These are phyloP conservation scores for Planoprotostelium fungivorum DNA, from an alignment of 78 protist species.

Conservation along the genomic window DNA sequence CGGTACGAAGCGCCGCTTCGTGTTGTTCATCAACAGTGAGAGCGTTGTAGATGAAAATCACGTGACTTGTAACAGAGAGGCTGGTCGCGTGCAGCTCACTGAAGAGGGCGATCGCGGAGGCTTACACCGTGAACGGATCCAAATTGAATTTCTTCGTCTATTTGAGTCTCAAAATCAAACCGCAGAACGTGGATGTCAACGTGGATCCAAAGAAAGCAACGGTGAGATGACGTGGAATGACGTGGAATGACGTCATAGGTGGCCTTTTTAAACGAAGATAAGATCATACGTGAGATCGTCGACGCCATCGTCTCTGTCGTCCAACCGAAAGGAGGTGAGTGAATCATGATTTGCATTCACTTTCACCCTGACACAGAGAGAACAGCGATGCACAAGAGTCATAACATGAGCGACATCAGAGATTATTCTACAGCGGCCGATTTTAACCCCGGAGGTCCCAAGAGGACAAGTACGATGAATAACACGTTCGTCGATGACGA, in stretches of 20 bases:
- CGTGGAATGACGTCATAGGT: neutral
- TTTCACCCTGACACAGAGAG: no score
- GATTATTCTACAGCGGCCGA: no score
- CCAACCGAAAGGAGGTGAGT: neutral
- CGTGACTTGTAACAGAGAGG: constrained; percentile 33
- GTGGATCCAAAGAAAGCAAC: constrained; percentile 96
- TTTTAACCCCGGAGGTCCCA: no score
- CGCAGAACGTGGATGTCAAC: constrained; percentile 91
- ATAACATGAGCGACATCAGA: no score
- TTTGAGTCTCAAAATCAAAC: constrained; percentile 64
- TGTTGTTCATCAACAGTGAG: neutral
- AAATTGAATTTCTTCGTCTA: constrained; percentile 77
- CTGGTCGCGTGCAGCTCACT: constrained; percentile 82
- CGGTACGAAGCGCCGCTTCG: neutral
- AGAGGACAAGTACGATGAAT: no score
- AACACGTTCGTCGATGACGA: no score
- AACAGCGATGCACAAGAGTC: no score
- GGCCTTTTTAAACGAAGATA: neutral
- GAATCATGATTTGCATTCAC: no score
- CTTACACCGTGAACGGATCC: constrained; percentile 69
- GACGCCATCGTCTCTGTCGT: neutral
- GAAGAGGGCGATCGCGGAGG: constrained; percentile 50
- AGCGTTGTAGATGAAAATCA: neutral
- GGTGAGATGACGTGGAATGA: constrained; percentile 5
- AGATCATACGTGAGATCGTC: neutral